Percentiles rank a stretch among this genome's conserved stretches.
Evolutionary conservation across 306 rosid genomes (phyloP).

Genomic region (Gastrolobium bilobum): DNA sequence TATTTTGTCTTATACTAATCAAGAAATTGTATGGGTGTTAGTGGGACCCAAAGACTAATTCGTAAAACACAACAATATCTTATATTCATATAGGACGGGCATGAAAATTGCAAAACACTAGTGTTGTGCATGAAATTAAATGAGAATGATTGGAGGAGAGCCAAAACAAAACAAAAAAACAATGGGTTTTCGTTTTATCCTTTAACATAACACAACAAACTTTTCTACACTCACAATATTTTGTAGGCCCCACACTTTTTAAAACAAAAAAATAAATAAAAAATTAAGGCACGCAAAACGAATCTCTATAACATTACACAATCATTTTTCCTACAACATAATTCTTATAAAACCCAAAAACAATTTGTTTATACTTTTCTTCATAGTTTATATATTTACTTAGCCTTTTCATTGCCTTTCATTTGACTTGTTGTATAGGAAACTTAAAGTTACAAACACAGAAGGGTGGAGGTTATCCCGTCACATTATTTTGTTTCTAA

Average conservation of each 20-base stretch:
- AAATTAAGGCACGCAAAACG: too few relatives aligned
- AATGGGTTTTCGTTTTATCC: too few relatives aligned
- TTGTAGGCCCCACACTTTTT: too few relatives aligned
- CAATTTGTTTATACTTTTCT: neutral
- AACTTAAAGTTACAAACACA: neutral
- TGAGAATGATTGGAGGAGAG: neutral
- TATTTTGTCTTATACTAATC: too few relatives aligned
- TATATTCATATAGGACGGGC: neutral
- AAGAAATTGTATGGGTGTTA: too few relatives aligned
- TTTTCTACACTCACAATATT: too few relatives aligned
- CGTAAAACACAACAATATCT: neutral
- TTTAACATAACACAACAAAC: too few relatives aligned
- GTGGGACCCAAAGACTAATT: too few relatives aligned
- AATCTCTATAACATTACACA: too few relatives aligned
- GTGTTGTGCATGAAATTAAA: neutral
- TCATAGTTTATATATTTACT: slow-evolving; percentile 3
- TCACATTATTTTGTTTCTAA: slow-evolving; percentile 4
- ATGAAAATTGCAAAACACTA: neutral
- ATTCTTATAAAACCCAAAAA: too few relatives aligned
- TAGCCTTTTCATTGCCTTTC: neutral
- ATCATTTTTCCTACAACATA: too few relatives aligned
- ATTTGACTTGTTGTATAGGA: neutral
- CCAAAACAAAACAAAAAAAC: neutral
- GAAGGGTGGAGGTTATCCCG: neutral
- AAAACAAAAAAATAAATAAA: too few relatives aligned